These are phyloP conservation scores for Monilinia fructicola DNA, from an alignment of 2,329 filamentous ascomycete genomes.

Conservation along the genomic window DNA sequence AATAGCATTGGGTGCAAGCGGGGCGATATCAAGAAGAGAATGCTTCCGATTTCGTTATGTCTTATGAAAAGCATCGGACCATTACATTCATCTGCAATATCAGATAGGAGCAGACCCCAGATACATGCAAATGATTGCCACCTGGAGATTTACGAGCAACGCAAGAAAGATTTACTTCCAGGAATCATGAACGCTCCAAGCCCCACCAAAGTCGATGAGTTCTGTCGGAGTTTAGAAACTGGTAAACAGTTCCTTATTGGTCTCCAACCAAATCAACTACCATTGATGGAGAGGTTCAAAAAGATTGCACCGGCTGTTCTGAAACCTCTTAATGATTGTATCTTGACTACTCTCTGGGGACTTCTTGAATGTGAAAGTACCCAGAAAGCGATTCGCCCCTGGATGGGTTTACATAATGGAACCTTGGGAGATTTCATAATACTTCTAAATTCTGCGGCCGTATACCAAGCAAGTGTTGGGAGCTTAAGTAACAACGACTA, in stretches of 20 bases:
- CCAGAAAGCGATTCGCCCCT: conserved; percentile 5
- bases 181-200: neutral
- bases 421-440: conserved; percentile 11
- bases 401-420: conserved; percentile 8
- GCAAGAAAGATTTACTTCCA: neutral
- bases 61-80: neutral
- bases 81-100: neutral
- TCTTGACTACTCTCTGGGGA: conserved; percentile 23
- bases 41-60: conserved; percentile 24
- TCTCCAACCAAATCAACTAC: neutral
- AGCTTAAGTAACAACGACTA: conserved; percentile 3
- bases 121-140: neutral
- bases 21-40: conserved; percentile 24
- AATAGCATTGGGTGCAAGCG: conserved; percentile 25
- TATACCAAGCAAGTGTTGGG: conserved; percentile 15
- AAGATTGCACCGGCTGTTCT: conserved; percentile 9
- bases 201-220: neutral
- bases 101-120: neutral
- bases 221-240: conserved; percentile 5
- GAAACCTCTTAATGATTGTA: conserved; percentile 21
- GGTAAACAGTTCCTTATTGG: neutral
- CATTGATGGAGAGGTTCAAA: neutral
- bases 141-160: neutral
- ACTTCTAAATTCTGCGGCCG: conserved; percentile 12
- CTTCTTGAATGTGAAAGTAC: conserved; percentile 16